Percentiles rank a stretch among this genome's conserved stretches.
phyloP scores from a whole-genome alignment of 2,329 filamentous ascomycete genomes.

The Scytalidium lignicola region DNA sequence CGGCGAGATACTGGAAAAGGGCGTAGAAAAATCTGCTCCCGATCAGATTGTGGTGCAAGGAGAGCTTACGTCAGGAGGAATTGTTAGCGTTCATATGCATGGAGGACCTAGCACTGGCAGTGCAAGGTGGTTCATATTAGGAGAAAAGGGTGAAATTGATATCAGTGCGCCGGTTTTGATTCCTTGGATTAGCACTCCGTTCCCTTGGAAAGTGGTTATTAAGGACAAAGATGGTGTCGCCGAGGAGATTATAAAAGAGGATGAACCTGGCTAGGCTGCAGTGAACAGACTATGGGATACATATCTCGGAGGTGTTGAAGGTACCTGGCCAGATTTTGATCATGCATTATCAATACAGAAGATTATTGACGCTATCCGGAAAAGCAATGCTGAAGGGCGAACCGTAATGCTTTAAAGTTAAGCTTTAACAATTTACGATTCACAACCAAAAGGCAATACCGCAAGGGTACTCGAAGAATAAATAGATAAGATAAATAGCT shows the following conservation, averaged over 20 bases:
- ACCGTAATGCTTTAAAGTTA: neutral
- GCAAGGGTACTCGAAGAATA: too few species aligned
- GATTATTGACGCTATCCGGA: neutral
- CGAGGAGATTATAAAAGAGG: neutral
- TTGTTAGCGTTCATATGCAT: neutral
- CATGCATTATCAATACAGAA: neutral
- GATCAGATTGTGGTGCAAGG: neutral
- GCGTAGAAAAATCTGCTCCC: slow-evolving; percentile 3
- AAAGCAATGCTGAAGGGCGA: neutral
- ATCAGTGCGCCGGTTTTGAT: neutral
- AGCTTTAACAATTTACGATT: too few species aligned
- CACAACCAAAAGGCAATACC: too few species aligned
- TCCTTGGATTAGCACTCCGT: neutral
- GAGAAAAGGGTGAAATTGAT: slow-evolving; percentile 44
- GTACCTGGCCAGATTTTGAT: neutral
- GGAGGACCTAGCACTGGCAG: slow-evolving; percentile 31
- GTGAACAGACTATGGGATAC: neutral
- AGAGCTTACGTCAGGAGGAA: neutral
- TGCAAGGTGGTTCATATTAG: slow-evolving; percentile 45
- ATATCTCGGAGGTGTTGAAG: neutral
- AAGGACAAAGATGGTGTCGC: neutral
- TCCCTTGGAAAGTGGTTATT: neutral
- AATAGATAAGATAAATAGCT: too few species aligned
- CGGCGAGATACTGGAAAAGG: slow-evolving; percentile 18
- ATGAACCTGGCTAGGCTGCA: neutral